phyloP scores from a whole-genome alignment of 2,329 filamentous ascomycete species.

The Neocatenulostroma microsporum region DNA sequence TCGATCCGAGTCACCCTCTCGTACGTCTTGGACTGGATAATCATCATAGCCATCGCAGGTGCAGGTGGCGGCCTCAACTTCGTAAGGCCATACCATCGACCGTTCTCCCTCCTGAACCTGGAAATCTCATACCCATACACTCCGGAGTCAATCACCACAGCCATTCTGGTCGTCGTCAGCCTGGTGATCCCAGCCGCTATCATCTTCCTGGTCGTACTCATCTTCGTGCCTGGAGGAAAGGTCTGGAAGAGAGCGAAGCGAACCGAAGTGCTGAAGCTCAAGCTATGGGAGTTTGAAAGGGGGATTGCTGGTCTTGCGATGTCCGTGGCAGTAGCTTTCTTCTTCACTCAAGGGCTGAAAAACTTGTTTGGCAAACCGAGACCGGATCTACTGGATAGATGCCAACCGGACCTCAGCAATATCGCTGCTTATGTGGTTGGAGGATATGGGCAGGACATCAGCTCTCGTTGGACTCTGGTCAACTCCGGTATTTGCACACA shows the following conservation, averaged over 20 bases:
- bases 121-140: conserved; percentile 71
- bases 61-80: conserved; percentile 40
- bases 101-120: conserved; percentile 65
- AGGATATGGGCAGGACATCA: too few species aligned
- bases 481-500: too few species aligned
- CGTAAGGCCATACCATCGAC: conserved; percentile 57
- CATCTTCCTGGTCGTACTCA: conserved; percentile 59
- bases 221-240: conserved; percentile 62
- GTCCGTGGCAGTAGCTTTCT: conserved; percentile 62
- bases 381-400: too few species aligned
- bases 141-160: conserved; percentile 63
- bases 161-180: conserved; percentile 56
- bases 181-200: conserved; percentile 58
- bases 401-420: too few species aligned
- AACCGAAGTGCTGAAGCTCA: conserved; percentile 64
- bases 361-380: conserved; percentile 60
- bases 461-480: too few species aligned
- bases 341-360: conserved; percentile 82
- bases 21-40: conserved; percentile 67
- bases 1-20: conserved; percentile 48
- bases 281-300: conserved; percentile 81
- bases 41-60: conserved; percentile 43
- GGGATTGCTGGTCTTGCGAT: conserved; percentile 77
- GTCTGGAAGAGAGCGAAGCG: conserved; percentile 34
- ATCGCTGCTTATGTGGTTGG: too few species aligned